Evolutionary conservation across 164 flowering plant genomes (phyloP).

Genomic region (Annona squamosa): DNA sequence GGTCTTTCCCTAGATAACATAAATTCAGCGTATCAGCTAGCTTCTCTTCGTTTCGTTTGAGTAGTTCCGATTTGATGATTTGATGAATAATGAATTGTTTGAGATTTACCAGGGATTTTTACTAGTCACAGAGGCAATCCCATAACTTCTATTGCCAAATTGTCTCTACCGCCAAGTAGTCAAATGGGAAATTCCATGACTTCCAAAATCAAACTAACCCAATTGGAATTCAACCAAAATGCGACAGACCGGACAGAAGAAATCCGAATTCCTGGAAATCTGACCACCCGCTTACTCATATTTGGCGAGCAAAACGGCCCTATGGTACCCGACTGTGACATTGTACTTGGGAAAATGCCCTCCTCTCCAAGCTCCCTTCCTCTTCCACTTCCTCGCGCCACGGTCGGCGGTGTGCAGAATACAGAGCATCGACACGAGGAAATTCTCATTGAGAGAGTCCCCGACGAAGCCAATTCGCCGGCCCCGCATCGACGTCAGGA

Average conservation of each 20-base stretch:
- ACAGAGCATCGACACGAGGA: constrained; percentile 70
- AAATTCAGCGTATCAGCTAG: too few relatives aligned
- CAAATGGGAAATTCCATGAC: neutral
- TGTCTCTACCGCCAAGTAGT: neutral
- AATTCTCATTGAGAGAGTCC: constrained; percentile 92
- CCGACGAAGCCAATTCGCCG: constrained; percentile 81
- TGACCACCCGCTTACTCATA: constrained; percentile 50
- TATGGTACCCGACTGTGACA: constrained; percentile 91
- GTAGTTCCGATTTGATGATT: too few relatives aligned
- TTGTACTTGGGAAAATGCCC: constrained; percentile 81
- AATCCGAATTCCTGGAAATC: neutral
- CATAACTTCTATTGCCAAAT: too few relatives aligned
- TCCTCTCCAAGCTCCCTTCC: constrained; percentile 94
- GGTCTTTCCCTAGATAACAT: too few relatives aligned
- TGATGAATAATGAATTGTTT: too few relatives aligned
- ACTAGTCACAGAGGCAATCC: too few relatives aligned
- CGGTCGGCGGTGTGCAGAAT: constrained; percentile 54
- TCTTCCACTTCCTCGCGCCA: constrained; percentile 85
- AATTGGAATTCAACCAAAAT: neutral
- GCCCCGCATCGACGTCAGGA: constrained; percentile 58
- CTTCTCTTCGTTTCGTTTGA: too few relatives aligned
- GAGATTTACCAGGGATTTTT: too few relatives aligned
- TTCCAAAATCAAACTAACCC: neutral
- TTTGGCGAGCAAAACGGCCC: constrained; percentile 86
- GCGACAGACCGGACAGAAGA: constrained; percentile 4